Conservation (phyloP, 2,329 filamentous ascomycete species). For the Cytospora chrysosperma region DNA sequence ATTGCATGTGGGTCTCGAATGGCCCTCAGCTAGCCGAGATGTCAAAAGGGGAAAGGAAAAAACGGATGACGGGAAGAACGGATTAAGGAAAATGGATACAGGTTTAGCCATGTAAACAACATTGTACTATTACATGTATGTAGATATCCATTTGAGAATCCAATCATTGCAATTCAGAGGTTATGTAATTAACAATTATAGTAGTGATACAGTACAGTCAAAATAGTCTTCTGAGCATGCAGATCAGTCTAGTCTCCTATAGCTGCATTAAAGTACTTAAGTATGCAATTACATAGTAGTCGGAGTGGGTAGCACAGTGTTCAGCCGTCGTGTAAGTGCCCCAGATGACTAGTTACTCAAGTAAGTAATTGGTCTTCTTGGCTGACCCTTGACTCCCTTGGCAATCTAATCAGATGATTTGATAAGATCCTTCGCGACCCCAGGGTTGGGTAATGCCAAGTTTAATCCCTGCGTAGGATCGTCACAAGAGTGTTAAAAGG, state of each 20-base stretch:
- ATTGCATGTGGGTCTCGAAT: neutral
- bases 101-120: too few relatives aligned
- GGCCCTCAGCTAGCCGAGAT: neutral
- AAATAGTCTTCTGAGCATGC: neutral
- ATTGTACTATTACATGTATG: too few relatives aligned
- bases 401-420: conserved; percentile 19
- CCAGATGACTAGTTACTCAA: neutral
- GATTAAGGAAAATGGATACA: too few relatives aligned
- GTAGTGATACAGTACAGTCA: neutral
- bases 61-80: too few relatives aligned
- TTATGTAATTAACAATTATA: neutral
- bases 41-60: too few relatives aligned
- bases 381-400: neutral
- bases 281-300: neutral
- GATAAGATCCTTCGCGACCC: neutral
- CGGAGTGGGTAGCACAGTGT: neutral
- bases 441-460: neutral
- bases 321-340: neutral
- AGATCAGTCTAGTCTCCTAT: neutral
- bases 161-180: neutral
- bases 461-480: neutral
- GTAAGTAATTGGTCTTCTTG: neutral
- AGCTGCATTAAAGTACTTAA: neutral
- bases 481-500: neutral
- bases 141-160: neutral